Evolutionary conservation across 495 filamentous ascomycete species (phyloP), one percentile per base, ranked within the genome.

Genomic region (Trichoderma orchidacearum): DNA sequence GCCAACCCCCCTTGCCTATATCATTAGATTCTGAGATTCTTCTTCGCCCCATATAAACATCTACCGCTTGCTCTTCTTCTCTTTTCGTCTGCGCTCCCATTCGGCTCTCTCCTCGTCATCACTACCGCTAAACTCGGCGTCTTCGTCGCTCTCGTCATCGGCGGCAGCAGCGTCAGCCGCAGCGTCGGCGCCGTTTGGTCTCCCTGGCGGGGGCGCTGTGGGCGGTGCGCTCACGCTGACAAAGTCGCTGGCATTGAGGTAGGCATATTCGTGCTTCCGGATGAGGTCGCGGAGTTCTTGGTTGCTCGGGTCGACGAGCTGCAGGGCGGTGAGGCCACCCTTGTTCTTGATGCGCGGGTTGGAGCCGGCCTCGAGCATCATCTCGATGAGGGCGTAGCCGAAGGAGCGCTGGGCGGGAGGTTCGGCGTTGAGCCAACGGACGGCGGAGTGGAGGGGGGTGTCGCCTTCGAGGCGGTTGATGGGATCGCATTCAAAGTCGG

Each of bases 401-500:
- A 83, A 77, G 57, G 81, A 75, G 57, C 77, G 68, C 63, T 87
- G 83, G 29, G 76, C 80, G 3, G 64, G 50, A 5, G 75, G 73
- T 59, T 79, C 72, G 36, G 76, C 70, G 70, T 92, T 96, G 68
- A 88, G 83, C 70, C 83, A 96, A 30, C 86, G 81, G 34, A 98
- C 85, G 15, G 89, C 90, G 63, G 80, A 80, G 76, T 98, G 93
- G 32, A 98, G 77, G 7, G 92, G 91, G 1, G 90, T 96, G 70
- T 97, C 90, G 56, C 82, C 80, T 59, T 97, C 93, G 64, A 81
- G 59, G 29, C 84, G 83, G 66, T 85, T 89, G 55, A 87, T 60
- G 5, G 89, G 89, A 76, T 98, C 93, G 68, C 93, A 95, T 76
- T 98, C 93, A 68, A 98, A 85, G 56, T 81, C 88, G 56, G 90